Evolutionary conservation across 352 stramenopile genomes (phyloP).

Genomic region (Globisporangium solare): DNA sequence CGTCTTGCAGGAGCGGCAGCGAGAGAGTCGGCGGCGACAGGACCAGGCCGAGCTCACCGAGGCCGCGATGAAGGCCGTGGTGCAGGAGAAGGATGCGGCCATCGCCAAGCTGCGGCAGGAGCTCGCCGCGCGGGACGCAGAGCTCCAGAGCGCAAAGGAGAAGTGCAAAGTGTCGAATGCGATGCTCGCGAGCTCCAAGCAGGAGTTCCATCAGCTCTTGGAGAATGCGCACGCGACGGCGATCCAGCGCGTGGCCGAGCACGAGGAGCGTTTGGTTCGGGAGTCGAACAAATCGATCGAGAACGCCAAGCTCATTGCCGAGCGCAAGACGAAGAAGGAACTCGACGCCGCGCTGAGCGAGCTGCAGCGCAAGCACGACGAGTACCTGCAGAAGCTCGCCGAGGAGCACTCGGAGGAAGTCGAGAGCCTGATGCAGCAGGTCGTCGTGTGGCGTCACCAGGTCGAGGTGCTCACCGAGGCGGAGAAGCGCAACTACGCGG

Average conservation of each 20-base stretch:
- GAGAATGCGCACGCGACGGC: slow-evolving; percentile 44
- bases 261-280: slow-evolving; percentile 65
- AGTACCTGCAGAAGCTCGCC: slow-evolving; percentile 73
- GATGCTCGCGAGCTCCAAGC: slow-evolving; percentile 25
- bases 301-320: slow-evolving; percentile 46
- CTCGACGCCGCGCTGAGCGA: slow-evolving; percentile 45
- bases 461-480: slow-evolving; percentile 81
- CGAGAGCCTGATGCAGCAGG: slow-evolving; percentile 75
- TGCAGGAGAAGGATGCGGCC: slow-evolving; percentile 32
- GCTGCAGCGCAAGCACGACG: slow-evolving; percentile 58
- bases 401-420: slow-evolving; percentile 82
- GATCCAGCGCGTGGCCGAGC: slow-evolving; percentile 41
- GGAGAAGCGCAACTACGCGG: slow-evolving; percentile 72
- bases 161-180: slow-evolving; percentile 35
- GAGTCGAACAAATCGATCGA: slow-evolving; percentile 79
- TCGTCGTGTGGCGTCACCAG: slow-evolving; percentile 79
- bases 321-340: slow-evolving; percentile 49
- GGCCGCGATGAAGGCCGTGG: slow-evolving; percentile 20
- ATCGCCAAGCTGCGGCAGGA: slow-evolving; percentile 43
- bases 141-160: slow-evolving; percentile 29
- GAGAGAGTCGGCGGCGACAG: slow-evolving; percentile 32
- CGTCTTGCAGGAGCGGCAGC: slow-evolving; percentile 44
- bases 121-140: slow-evolving; percentile 25
- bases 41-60: slow-evolving; percentile 27
- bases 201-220: slow-evolving; percentile 38